Conservation (phyloP, 1,284 basidiomycete species). For the Calocybe gambosa region DNA sequence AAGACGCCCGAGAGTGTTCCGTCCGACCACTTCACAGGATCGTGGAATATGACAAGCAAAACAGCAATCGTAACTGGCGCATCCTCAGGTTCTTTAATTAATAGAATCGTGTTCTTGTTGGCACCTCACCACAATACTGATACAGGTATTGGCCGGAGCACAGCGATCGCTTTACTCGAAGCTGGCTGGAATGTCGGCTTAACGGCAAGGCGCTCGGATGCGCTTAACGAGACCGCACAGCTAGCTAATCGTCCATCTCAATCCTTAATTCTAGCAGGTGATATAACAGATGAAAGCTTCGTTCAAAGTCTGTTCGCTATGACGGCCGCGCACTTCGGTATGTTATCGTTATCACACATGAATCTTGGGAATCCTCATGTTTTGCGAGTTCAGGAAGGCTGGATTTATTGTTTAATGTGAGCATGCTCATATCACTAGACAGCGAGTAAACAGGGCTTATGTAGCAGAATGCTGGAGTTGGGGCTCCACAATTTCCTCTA, state of each 20-base stretch:
- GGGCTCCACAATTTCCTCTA: conserved; percentile 42
- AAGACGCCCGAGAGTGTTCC: neutral
- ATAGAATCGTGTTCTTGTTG: neutral
- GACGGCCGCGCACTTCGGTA: conserved; percentile 55
- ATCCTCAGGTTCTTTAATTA: conserved; percentile 10
- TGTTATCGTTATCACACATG: conserved; percentile 8
- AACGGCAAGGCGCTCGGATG: conserved; percentile 48
- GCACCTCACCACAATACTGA: neutral
- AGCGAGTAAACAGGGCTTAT: neutral
- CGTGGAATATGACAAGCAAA: conserved; percentile 12
- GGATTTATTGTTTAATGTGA: conserved; percentile 77
- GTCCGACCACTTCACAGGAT: neutral
- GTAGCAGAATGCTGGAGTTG: conserved; percentile 67
- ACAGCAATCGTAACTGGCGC: conserved; percentile 34
- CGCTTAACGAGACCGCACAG: conserved; percentile 52
- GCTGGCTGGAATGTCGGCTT: conserved; percentile 58
- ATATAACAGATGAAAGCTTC: conserved; percentile 56
- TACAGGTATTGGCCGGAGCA: conserved; percentile 29
- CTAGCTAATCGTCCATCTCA: conserved; percentile 37
- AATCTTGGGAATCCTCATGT: neutral
- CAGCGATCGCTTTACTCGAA: conserved; percentile 43
- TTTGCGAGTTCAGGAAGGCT: conserved; percentile 46
- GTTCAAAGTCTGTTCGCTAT: conserved; percentile 55
- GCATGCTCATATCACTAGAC: conserved; percentile 12
- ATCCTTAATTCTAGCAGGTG: conserved; percentile 49